Evolutionary conservation across 768 basidiomycete species (phyloP).

Genomic region (Lactarius evosmus): DNA sequence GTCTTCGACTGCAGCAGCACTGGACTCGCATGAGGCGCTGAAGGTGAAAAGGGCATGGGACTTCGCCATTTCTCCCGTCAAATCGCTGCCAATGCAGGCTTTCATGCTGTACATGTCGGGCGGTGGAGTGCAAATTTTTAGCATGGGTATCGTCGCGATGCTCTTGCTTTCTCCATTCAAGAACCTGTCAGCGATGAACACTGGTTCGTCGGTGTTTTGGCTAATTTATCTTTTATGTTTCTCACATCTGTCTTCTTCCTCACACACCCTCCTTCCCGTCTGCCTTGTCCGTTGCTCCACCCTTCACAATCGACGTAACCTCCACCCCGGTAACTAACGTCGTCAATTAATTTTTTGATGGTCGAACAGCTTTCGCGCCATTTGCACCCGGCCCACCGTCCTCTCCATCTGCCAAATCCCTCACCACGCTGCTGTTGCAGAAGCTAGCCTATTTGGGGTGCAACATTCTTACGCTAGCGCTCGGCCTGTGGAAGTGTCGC

Average conservation of each 20-base stretch:
- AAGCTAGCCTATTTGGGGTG: slow-evolving; percentile 70
- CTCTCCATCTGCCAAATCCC: slow-evolving; percentile 41
- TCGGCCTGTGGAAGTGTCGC: slow-evolving; percentile 91
- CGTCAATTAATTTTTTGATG: neutral
- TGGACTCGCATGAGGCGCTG: slow-evolving; percentile 58
- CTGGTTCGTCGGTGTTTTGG: slow-evolving; percentile 47
- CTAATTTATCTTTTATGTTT: neutral
- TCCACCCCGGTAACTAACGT: neutral
- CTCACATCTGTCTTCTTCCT: neutral
- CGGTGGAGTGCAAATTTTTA: slow-evolving; percentile 92
- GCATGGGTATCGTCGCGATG: slow-evolving; percentile 96
- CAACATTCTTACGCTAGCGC: slow-evolving; percentile 71
- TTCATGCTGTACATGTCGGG: slow-evolving; percentile 99
- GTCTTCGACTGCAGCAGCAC: slow-evolving; percentile 36
- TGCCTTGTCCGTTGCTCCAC: neutral
- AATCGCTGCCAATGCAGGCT: slow-evolving; percentile 92
- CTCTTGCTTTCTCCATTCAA: slow-evolving; percentile 83
- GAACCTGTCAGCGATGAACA: slow-evolving; percentile 74
- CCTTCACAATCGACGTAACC: neutral
- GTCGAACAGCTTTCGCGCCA: slow-evolving; percentile 57
- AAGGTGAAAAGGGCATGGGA: slow-evolving; percentile 86
- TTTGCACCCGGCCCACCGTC: slow-evolving; percentile 60
- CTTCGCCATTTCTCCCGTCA: slow-evolving; percentile 77
- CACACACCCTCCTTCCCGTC: neutral
- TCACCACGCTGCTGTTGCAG: slow-evolving; percentile 60